Evolutionary conservation across 2,329 filamentous ascomycete genomes (phyloP).

Genomic region (Fusarium metavorans): DNA sequence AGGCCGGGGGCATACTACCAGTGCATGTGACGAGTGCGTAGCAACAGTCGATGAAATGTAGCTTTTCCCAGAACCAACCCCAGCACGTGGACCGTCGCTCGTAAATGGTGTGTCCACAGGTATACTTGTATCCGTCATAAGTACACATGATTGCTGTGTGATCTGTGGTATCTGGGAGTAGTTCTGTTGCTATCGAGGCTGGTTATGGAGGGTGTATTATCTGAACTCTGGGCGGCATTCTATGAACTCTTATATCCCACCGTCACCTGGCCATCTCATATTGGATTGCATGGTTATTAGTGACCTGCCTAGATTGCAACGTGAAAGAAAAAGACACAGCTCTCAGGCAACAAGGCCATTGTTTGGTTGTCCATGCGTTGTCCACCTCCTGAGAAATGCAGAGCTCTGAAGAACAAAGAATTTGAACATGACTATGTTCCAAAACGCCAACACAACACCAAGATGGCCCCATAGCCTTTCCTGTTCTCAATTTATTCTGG

Average conservation of each 20-base stretch:
- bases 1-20: not conserved
- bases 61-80: not conserved
- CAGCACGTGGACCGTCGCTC: not conserved
- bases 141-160: not conserved
- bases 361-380: not conserved
- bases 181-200: not conserved
- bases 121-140: not conserved
- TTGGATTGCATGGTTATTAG: not conserved
- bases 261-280: not conserved
- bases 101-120: not conserved
- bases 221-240: not conserved
- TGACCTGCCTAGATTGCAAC: not conserved
- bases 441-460: not conserved
- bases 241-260: not conserved
- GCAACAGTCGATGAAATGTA: not conserved
- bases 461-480: not conserved
- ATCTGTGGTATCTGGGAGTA: not conserved
- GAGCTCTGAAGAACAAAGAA: conserved; percentile 19
- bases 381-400: not conserved
- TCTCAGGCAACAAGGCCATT: not conserved
- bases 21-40: not conserved
- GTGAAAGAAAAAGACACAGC: not conserved
- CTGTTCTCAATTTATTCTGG: not conserved
- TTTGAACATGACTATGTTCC: conserved; percentile 12
- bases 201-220: not conserved